Conservation (phyloP, 331 rosid species). For the Telfairia occidentalis region DNA sequence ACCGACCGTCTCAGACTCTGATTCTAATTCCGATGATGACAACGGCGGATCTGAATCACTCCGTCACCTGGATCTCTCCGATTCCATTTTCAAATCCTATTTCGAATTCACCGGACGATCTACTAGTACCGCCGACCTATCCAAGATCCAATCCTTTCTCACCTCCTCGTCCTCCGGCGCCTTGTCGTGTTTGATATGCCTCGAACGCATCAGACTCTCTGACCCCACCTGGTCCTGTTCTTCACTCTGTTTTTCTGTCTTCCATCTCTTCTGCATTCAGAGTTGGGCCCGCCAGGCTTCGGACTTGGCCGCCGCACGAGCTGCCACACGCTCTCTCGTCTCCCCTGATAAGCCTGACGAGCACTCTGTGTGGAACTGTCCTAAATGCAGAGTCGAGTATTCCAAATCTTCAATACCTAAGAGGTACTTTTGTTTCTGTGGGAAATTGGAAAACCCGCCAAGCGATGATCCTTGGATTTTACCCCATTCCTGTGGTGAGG, state of each 20-base stretch:
- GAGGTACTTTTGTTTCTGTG: conserved; percentile 62
- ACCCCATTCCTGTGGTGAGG: conserved; percentile 91
- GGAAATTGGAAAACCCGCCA: conserved; percentile 63
- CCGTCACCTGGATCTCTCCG: conserved; percentile 71
- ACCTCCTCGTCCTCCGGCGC: conserved; percentile 92
- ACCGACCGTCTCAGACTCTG: conserved; percentile 45
- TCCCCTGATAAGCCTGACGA: conserved; percentile 33
- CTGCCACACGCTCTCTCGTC: conserved; percentile 61
- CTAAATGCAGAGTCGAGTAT: conserved; percentile 72
- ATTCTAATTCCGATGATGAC: conserved; percentile 41
- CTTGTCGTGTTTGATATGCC: conserved; percentile 78
- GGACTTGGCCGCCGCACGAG: conserved; percentile 58
- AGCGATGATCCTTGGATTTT: conserved; percentile 85
- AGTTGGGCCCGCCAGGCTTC: conserved; percentile 90
- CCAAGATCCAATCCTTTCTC: conserved; percentile 87
- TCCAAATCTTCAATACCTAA: conserved; percentile 56
- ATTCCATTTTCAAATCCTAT: conserved; percentile 68
- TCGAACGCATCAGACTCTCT: conserved; percentile 68
- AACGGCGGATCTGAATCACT: conserved; percentile 16
- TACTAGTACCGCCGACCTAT: conserved; percentile 50
- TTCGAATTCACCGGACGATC: conserved; percentile 52
- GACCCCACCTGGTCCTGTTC: conserved; percentile 91
- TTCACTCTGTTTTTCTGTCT: conserved; percentile 77
- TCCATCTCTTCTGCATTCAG: conserved; percentile 85
- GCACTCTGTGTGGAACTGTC: conserved; percentile 72